Evolutionary conservation across 805 yeast species (phyloP).

Genomic region (Myxozyma mucilagina): DNA sequence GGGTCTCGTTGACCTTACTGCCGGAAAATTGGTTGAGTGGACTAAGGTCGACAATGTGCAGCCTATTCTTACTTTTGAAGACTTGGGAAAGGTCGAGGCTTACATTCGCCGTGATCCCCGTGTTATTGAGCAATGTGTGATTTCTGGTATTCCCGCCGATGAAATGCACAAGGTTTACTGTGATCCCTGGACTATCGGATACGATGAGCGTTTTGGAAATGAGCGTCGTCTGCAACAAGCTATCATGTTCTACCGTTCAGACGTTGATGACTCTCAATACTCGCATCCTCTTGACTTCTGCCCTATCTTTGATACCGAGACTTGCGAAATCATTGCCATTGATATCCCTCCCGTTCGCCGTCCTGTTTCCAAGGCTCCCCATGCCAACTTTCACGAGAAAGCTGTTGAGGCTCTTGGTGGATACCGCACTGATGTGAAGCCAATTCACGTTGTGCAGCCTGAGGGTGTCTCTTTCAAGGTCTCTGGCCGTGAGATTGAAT

Average conservation of each 20-base stretch:
- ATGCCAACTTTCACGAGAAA: slow-evolving; percentile 67
- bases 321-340: slow-evolving; percentile 64
- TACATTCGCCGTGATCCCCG: slow-evolving; percentile 68
- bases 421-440: slow-evolving; percentile 62
- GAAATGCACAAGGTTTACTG: slow-evolving; percentile 64
- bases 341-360: slow-evolving; percentile 77
- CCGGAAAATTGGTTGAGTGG: slow-evolving; percentile 50
- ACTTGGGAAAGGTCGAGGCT: slow-evolving; percentile 61
- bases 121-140: slow-evolving; percentile 69
- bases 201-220: slow-evolving; percentile 77
- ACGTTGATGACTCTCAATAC: slow-evolving; percentile 75
- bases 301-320: slow-evolving; percentile 77
- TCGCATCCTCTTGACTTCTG: slow-evolving; percentile 73
- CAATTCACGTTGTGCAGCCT: slow-evolving; percentile 73
- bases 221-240: slow-evolving; percentile 77
- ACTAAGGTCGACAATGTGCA: slow-evolving; percentile 60
- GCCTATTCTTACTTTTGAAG: slow-evolving; percentile 73
- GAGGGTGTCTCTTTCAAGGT: slow-evolving; percentile 77
- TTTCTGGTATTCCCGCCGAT: slow-evolving; percentile 64
- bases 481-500: slow-evolving; percentile 66
- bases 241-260: slow-evolving; percentile 70
- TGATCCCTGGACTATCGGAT: slow-evolving; percentile 72
- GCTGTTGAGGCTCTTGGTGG: slow-evolving; percentile 61
- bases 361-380: slow-evolving; percentile 66
- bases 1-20: slow-evolving; percentile 63